Percentiles rank a stretch among this genome's conserved stretches.
Conservation (phyloP, 805 yeast genomes). For the Saturnispora sanitii region DNA sequence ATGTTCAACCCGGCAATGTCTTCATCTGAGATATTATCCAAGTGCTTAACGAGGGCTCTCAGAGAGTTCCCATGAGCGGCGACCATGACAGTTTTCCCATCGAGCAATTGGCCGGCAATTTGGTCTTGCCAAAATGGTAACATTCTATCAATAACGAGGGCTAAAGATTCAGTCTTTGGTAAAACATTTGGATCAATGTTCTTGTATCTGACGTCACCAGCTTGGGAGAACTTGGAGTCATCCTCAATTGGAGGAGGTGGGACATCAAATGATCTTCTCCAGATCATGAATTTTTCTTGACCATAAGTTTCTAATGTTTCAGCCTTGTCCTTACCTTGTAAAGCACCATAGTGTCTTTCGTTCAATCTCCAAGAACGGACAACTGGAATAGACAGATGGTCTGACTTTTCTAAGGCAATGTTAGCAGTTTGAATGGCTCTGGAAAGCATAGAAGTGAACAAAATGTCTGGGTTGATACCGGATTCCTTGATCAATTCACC, state of each 20-base stretch:
- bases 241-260: slow-evolving; percentile 89
- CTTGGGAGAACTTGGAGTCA: slow-evolving; percentile 74
- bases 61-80: slow-evolving; percentile 99
- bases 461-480: slow-evolving; percentile 73
- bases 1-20: slow-evolving; percentile 92
- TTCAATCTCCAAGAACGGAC: slow-evolving; percentile 95
- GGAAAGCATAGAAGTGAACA: slow-evolving; percentile 83
- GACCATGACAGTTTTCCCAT: slow-evolving; percentile 81
- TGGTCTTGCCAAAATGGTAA: slow-evolving; percentile 95
- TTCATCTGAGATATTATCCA: slow-evolving; percentile 84
- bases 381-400: slow-evolving; percentile 83
- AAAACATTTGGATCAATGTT: slow-evolving; percentile 77
- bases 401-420: slow-evolving; percentile 83
- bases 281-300: slow-evolving; percentile 84
- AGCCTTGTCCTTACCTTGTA: slow-evolving; percentile 98
- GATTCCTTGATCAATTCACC: slow-evolving; percentile 87
- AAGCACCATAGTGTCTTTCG: slow-evolving; percentile 98
- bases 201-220: slow-evolving; percentile 74
- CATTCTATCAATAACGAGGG: slow-evolving; percentile 90
- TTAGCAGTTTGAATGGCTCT: slow-evolving; percentile 97
- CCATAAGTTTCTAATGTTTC: slow-evolving; percentile 83
- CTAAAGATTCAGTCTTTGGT: slow-evolving; percentile 91
- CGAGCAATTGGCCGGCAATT: slow-evolving; percentile 74
- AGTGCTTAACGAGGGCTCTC: slow-evolving; percentile 92
- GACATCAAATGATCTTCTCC: slow-evolving; percentile 95